phyloP scores from a whole-genome alignment of 164 flowering plant genomes.

The Chimonanthus salicifolius region DNA sequence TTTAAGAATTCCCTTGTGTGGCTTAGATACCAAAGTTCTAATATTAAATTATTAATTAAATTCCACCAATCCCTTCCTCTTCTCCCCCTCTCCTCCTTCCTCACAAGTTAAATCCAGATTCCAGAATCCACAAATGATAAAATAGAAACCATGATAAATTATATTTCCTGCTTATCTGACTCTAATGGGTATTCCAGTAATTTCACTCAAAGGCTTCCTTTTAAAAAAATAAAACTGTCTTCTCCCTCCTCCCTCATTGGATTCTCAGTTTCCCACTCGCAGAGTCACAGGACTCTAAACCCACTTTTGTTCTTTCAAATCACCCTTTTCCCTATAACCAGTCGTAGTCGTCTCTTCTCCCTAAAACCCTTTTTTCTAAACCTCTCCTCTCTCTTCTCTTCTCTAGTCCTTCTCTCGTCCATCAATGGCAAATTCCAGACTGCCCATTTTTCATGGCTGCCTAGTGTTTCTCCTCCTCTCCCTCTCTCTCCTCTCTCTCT shows the following conservation, averaged over 20 bases:
- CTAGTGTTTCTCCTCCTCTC: constrained; percentile 1
- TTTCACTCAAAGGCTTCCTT: neutral
- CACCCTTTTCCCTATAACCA: too few species aligned
- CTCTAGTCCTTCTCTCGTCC: neutral
- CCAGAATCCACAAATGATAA: too few species aligned
- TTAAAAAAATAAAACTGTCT: neutral
- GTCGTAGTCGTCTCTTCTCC: neutral
- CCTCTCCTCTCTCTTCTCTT: neutral
- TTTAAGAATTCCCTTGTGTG: too few species aligned
- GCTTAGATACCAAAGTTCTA: too few species aligned
- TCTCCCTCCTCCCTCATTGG: neutral
- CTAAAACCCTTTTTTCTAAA: neutral
- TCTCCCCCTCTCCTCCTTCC: too few species aligned
- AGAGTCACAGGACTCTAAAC: too few species aligned
- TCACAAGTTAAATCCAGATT: too few species aligned
- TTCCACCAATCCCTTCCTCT: too few species aligned
- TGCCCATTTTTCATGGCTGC: neutral
- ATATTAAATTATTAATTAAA: too few species aligned
- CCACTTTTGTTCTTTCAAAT: neutral
- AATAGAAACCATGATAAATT: too few species aligned
- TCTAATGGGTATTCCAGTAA: neutral
- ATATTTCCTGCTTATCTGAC: too few species aligned
- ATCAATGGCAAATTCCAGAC: neutral
- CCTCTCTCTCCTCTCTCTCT: neutral
- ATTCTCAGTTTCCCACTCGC: neutral